These are phyloP conservation scores for Ramaria sp. DNA, from an alignment of 768 basidiomycete species.

Conservation along the genomic window DNA sequence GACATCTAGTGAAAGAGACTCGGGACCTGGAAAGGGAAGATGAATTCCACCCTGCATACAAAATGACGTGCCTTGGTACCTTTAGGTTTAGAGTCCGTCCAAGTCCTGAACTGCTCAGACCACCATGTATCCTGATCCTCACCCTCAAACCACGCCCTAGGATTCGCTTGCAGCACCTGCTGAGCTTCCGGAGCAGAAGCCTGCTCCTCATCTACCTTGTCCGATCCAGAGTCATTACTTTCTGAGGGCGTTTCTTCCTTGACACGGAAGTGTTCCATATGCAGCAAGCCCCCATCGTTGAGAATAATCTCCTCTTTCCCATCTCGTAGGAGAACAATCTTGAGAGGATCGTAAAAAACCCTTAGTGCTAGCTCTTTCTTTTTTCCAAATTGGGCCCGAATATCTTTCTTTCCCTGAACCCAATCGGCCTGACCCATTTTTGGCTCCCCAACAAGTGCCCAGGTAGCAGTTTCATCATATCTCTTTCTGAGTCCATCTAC, in stretches of 20 bases:
- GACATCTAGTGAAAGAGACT: conserved; percentile 87
- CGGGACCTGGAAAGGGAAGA: conserved; percentile 56
- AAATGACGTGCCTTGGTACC: conserved; percentile 34
- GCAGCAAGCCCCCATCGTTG: conserved; percentile 81
- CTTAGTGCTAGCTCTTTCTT: conserved; percentile 54
- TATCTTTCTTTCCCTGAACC: conserved; percentile 53
- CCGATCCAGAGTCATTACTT: conserved; percentile 35
- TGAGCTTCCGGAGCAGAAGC: conserved; percentile 25
- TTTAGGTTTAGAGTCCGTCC: conserved; percentile 93
- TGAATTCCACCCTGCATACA: not conserved
- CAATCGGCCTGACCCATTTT: conserved; percentile 49
- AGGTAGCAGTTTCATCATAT: conserved; percentile 86
- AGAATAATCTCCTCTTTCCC: conserved; percentile 80
- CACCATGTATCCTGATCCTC: conserved; percentile 75
- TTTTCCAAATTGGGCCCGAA: conserved; percentile 53
- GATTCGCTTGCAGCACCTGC: conserved; percentile 28
- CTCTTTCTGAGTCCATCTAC: conserved; percentile 65
- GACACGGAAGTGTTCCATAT: conserved; percentile 87
- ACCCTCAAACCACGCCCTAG: conserved; percentile 73
- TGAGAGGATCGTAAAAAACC: conserved; percentile 67
- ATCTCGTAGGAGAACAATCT: conserved; percentile 55
- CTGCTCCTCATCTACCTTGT: conserved; percentile 16
- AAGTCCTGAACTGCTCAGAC: conserved; percentile 79
- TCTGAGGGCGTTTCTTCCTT: conserved; percentile 39
- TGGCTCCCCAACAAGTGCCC: conserved; percentile 78